Base-by-base conservation (phyloP, 345 rosid species). In the Citrus sp. region DNA sequence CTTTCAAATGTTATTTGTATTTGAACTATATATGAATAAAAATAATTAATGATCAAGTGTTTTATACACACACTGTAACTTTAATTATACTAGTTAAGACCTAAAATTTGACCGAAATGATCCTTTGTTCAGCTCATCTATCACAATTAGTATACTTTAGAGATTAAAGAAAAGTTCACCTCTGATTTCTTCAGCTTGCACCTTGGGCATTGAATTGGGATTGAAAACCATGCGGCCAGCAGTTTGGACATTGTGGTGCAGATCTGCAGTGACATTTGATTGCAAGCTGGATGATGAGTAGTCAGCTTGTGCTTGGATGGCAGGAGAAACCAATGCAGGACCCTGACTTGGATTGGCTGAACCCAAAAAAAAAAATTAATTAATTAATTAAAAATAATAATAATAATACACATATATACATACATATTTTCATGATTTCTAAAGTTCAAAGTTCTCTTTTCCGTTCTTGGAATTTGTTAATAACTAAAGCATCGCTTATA, bases 141-240 rank as follows among this genome's bases (percentile, higher is more conserved):
- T 22, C 42, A 9, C 37, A 54, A 21, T 72, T 54, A 24, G 40
- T 49, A 62, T 42, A 51, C 60, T 75, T 18, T 62, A 62, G 46
- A 68, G 73, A 22, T 67, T 42, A 75, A 68, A 49, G 62, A 7
- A 24, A 38, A 79, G 59, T 28, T 78, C 32, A 88, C 89, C 84
- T 70, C 14, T 46, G 30, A 60, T 67, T 25, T 5, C 54, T 28
- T 62, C 66, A 58, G 35, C 61, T 78, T 42, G 73, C 38, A 35
- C 64, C 46, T 21, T 7, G 3, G 60, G 40, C 27, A 32, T 54
- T 55, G 37, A 16, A 69, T 63, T 77, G 46, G 63, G 25, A 70
- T 25, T 58, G 58, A 60, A 10, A 40, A 27, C 24, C 46, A 40
- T 27, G 9, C 35, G 69, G 49, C 70, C 24, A 75, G 64, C 34